Evolutionary conservation across 192 early-diverging fungal species (phyloP), one percentile per base, ranked within the genome.

Genomic region (Podila epigama): DNA sequence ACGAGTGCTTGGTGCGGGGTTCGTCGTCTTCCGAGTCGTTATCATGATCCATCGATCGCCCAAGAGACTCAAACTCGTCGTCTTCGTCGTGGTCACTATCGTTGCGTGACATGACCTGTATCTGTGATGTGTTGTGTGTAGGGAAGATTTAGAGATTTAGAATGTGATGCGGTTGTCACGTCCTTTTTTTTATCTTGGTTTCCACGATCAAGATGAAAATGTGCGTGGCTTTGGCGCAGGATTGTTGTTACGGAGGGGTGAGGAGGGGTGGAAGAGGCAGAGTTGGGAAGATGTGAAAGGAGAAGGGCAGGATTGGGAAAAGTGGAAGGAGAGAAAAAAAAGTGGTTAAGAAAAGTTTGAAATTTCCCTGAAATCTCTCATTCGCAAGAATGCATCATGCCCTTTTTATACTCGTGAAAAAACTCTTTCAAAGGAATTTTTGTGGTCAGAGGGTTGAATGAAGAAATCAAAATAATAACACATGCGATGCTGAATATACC

Each of bases 61-160:
- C 56, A 28, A 77, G 40, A 51, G 62, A 61, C 51, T 77, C 73
- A 27, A 57, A 77, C 56, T 77, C 73, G 15, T 82, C 81, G 36
- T 82, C 81, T 44, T 82, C 81, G 70, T 82, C 80, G 58, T 53
- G 63, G 42, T 70, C 61, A 44, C 68, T 68, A 42, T 71, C 77
- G 70, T 71, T 31, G 36, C 63, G 72, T 32, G 70, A 75, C 63
- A 70, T 66, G 10, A 25, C 12, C 18, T 51, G 6, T 16, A 28
- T 36, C 35, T 31, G 51, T 18, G 33, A 5, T 27, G 35, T 28
- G 20, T n/a, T 31, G 40, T 28, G 8, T 32, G 67, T 44, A 32
- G 9, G 18, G n/a, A n/a, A 48, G 22, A 42, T 20, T 44, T 20
- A 22, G 42, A 48, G 42, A 2, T 16, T 16, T n/a, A n/a, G n/a